A percentile compares a stretch with the other conserved stretches of the same genome.
phyloP scores from a whole-genome alignment of 1,284 basidiomycete genomes.

The Boletellus deceptivus region DNA sequence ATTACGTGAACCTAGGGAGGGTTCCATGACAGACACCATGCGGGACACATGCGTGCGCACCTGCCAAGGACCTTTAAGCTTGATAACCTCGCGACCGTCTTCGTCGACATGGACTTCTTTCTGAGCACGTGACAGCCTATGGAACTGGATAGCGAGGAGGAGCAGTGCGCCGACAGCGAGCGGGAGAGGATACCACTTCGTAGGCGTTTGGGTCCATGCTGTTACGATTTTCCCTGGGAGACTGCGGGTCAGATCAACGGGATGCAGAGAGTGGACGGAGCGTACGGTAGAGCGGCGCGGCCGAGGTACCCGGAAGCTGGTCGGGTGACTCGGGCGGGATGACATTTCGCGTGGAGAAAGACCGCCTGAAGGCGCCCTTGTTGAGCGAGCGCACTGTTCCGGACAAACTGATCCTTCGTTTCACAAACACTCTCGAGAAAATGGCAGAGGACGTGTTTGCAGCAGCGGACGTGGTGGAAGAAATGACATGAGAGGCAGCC shows the following conservation, averaged over 20 bases:
- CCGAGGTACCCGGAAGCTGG: conserved; percentile 29
- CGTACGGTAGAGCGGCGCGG: conserved; percentile 53
- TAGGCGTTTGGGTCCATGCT: conserved; percentile 88
- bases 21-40: conserved; percentile 2
- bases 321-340: conserved; percentile 30
- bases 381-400: conserved; percentile 33
- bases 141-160: conserved; percentile 80
- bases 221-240: conserved; percentile 50
- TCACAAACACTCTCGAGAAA: conserved; percentile 45
- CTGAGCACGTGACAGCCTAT: conserved; percentile 51
- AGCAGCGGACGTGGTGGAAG: conserved; percentile 44
- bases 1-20: conserved; percentile 83
- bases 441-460: conserved; percentile 53
- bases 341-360: conserved; percentile 44
- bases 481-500: conserved; percentile 49
- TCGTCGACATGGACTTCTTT: conserved; percentile 74
- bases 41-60: conserved; percentile 44
- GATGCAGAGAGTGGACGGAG: not conserved
- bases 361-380: conserved; percentile 29
- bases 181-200: conserved; percentile 95
- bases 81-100: conserved; percentile 68
- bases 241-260: conserved; percentile 2
- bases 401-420: conserved; percentile 43
- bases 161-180: conserved; percentile 88
- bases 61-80: conserved; percentile 92